phyloP scores from a whole-genome alignment of 176 grass and related monocot genomes.

The Bothriochloa decipiens region DNA sequence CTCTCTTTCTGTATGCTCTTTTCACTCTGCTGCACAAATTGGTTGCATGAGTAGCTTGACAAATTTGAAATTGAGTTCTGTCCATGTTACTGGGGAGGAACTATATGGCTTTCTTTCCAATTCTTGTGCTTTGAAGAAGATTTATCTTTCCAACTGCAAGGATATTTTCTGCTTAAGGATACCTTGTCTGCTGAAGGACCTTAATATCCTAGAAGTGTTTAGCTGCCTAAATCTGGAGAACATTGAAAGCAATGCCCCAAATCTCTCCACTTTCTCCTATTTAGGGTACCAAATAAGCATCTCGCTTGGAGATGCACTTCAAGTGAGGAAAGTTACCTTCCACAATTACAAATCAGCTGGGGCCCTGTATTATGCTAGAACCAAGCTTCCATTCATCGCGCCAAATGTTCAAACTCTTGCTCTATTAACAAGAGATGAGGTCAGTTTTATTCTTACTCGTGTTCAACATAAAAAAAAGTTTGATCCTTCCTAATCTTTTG shows the following conservation, averaged over 20 bases:
- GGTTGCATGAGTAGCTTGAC: no score
- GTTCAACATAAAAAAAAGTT: not conserved
- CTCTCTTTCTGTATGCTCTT: no score
- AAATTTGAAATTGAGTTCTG: no score
- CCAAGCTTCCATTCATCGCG: not conserved
- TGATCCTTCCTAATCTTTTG: not conserved
- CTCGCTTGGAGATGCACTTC: not conserved
- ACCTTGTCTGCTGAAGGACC: not conserved
- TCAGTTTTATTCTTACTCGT: not conserved
- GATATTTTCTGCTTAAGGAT: not conserved
- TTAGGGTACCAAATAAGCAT: not conserved
- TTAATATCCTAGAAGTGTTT: not conserved
- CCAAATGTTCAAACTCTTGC: not conserved
- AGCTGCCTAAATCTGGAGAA: not conserved
- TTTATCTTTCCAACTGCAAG: not conserved
- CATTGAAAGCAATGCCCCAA: constrained; percentile 7
- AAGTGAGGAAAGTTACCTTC: not conserved
- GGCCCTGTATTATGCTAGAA: not conserved
- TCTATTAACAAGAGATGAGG: not conserved
- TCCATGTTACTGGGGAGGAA: no score
- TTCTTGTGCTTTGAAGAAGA: no score
- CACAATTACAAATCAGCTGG: not conserved
- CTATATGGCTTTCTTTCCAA: no score
- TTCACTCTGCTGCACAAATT: no score
- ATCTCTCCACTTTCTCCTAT: not conserved